phyloP scores from a whole-genome alignment of 208 protist genomes.

The Trypanosoma grayi region DNA sequence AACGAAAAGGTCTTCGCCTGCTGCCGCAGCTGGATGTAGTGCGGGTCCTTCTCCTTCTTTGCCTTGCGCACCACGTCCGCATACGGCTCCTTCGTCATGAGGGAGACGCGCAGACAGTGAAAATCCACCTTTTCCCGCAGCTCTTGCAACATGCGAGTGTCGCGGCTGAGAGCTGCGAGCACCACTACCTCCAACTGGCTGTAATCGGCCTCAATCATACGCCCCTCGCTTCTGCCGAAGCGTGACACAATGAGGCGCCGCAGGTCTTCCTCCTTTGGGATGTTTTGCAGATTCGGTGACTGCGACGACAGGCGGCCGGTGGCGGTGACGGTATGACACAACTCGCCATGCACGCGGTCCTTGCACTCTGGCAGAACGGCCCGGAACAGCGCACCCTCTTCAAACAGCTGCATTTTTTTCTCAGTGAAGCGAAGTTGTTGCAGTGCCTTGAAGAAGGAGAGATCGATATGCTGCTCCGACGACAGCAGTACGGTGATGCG shows the following conservation, averaged over 20 bases:
- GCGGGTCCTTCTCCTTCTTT: conserved; percentile 76
- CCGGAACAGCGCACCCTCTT: conserved; percentile 84
- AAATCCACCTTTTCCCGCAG: conserved; percentile 86
- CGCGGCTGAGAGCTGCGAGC: conserved; percentile 83
- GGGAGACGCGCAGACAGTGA: conserved; percentile 83
- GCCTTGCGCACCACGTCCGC: conserved; percentile 82
- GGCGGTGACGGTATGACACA: conserved; percentile 87
- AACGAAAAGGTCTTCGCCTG: conserved; percentile 92
- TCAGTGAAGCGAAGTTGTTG: conserved; percentile 90
- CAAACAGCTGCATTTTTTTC: conserved; percentile 91
- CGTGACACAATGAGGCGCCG: conserved; percentile 78
- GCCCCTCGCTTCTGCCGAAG: conserved; percentile 64
- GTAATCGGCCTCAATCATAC: conserved; percentile 92
- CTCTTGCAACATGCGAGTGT: conserved; percentile 86
- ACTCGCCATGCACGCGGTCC: conserved; percentile 84
- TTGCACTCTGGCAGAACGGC: conserved; percentile 83
- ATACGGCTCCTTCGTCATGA: conserved; percentile 91
- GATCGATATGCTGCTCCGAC: conserved; percentile 75
- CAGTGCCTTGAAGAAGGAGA: conserved; percentile 86
- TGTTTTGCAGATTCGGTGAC: conserved; percentile 90
- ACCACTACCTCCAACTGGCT: conserved; percentile 89
- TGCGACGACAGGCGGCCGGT: conserved; percentile 88
- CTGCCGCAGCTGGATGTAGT: conserved; percentile 89
- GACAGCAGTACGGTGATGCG: conserved; percentile 82
- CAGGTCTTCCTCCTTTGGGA: conserved; percentile 84